phyloP scores from a whole-genome alignment of 2,329 filamentous ascomycete genomes.

The Calonectria multiphialidica region DNA sequence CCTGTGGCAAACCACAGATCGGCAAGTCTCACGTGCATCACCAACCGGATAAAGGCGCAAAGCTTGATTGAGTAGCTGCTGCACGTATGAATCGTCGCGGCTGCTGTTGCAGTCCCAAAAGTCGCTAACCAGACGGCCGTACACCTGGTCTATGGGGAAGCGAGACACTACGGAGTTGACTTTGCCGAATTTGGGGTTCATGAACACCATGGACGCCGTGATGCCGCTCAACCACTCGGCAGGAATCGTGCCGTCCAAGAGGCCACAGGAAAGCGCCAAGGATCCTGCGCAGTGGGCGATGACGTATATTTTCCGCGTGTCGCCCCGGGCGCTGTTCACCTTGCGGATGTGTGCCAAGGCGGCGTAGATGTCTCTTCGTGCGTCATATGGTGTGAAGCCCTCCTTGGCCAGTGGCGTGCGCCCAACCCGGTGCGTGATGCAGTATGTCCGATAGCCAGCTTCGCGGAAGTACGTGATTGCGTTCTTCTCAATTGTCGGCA shows the following conservation, averaged over 20 bases:
- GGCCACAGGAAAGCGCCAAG: conserved; percentile 67
- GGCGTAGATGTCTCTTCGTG: conserved; percentile 69
- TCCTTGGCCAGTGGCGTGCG: conserved; percentile 63
- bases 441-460: conserved; percentile 70
- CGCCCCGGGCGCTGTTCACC: conserved; percentile 38
- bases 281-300: conserved; percentile 74
- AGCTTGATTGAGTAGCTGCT: conserved; percentile 65
- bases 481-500: conserved; percentile 72
- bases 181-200: conserved; percentile 61
- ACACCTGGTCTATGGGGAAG: conserved; percentile 26
- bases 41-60: conserved; percentile 69
- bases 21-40: conserved; percentile 67
- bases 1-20: conserved; percentile 72
- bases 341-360: conserved; percentile 65
- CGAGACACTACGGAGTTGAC: conserved; percentile 26
- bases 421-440: conserved; percentile 69
- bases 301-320: conserved; percentile 60
- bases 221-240: conserved; percentile 68
- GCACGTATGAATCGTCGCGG: conserved; percentile 52
- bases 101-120: conserved; percentile 37
- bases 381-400: conserved; percentile 70
- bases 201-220: conserved; percentile 71
- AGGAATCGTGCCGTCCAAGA: conserved; percentile 72
- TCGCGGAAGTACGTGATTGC: conserved; percentile 72
- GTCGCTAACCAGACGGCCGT: conserved; percentile 25